Evolutionary conservation across 768 basidiomycete species (phyloP), one percentile per base, ranked within the genome.

Genomic region (Lyophyllum atratum): DNA sequence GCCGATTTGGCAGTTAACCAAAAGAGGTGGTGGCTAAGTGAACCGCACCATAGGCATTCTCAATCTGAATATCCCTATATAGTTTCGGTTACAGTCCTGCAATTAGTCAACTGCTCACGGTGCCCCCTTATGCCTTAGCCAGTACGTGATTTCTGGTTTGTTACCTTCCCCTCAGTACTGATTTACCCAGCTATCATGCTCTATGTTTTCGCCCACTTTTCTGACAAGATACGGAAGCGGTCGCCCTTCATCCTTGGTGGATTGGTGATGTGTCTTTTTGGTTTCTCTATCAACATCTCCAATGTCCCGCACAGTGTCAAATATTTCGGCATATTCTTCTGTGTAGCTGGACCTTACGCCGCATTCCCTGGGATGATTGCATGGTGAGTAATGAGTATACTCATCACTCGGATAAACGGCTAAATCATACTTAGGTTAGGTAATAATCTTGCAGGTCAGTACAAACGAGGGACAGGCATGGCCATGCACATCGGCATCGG

Each of bases 301-400:
- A 65, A 77, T 14, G 81, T 70, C 0, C 61, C 80, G 0, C 64
- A 66, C 45, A 83, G 85, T 0, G 83, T 74, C 25, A 89, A 90
- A 69, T 90, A 90, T 67, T 86, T 89, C 59, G 89, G 87, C 1
- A 88, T 83, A 0, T 91, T 86, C 75, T 80, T 90, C 54, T 78
- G 80, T 22, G 86, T 89, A 8, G 74, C 76, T 0, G 89, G 89
- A n/a, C 77, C 77, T 37, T 89, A 86, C 59, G 77, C 83, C 1
- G 73, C 77, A 0, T 78, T 85, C 59, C 86, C 89, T 12, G 86
- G 83, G 9, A 66, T 85, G 1, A 72, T 87, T 14, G 76, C 84
- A 21, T 90, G 88, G 87, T 87, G 44, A 11, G 74, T n/a, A 24
- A 22, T 39, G 29, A 31, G 24, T 10, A 49, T 29, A 26, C 7